Percentiles rank a stretch among this genome's conserved stretches.
These are phyloP conservation scores for Dictyostelium purpureum DNA, from an alignment of 78 protist genomes.

Conservation along the genomic window DNA sequence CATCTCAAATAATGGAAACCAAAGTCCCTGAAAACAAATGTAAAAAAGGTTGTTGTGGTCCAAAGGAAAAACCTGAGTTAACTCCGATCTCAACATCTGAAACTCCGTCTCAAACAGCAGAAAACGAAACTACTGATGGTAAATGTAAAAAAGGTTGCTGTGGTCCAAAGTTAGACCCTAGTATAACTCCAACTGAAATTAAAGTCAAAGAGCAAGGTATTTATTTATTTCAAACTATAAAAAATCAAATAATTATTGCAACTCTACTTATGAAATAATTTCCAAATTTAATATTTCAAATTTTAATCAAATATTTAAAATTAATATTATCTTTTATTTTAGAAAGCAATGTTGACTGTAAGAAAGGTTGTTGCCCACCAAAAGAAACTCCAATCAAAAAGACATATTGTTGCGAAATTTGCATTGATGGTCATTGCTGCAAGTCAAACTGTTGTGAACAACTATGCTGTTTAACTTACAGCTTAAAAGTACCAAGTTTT, in stretches of 20 bases:
- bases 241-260: too few relatives aligned
- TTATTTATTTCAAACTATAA: too few relatives aligned
- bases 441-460: conserved; percentile 21
- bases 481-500: background rate
- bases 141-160: background rate
- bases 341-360: background rate
- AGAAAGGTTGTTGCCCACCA: conserved; percentile 35
- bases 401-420: conserved; percentile 45
- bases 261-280: too few relatives aligned
- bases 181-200: too few relatives aligned
- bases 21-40: background rate
- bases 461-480: conserved; percentile 21
- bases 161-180: too few relatives aligned
- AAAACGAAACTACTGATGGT: background rate
- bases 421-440: conserved; percentile 47
- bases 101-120: background rate
- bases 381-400: background rate
- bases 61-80: too few relatives aligned
- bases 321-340: background rate
- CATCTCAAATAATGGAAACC: background rate
- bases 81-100: too few relatives aligned
- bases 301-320: background rate
- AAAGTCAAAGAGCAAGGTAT: background rate
- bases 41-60: conserved; percentile 31
- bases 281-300: too few relatives aligned